Evolutionary conservation across 2,329 filamentous ascomycete species (phyloP), one percentile per base, ranked within the genome.

Genomic region (Microsporum audouinii): DNA sequence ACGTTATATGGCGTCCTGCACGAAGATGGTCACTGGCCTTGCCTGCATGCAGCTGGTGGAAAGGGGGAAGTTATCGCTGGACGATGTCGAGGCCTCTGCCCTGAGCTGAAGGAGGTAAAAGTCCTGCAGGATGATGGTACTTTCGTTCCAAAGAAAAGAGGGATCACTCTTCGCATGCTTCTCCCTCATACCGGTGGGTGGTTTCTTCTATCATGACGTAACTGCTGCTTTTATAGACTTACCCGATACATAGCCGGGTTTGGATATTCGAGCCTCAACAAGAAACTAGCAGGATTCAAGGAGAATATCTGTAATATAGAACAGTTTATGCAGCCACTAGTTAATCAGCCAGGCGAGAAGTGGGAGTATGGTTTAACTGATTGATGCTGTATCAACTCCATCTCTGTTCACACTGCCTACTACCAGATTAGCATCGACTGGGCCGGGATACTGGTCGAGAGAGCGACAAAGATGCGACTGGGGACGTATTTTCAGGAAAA

Each of bases 321-420:
- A 43, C 82, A 82, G 17, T 73, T 86, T 57, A 67, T 78, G 56
- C 69, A 74, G 63, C 81, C 84, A 0, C 70, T 88, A 27, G 69
- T 86, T 1, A 84, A 84, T 65, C 83, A 88, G 64, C 85, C 85
- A 0, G 84, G 85, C 0, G 77, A 79, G 36, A 74, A 75, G 2
- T 88, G 82, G 82, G 78, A 82, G 61, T 87, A 87, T 29, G 80
- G 80, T 1, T 79, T 81, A 71, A 73, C 17, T 45, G 17, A 5
- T 8, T n/a, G 4, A 41, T 36, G n/a, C 39, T n/a, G 8, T 47
- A 47, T 27, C 43, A 29, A 1, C 2, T 29, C 17, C 17, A 23
- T 23, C 17, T 23, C 17, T 23, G 43, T 43, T 43, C 14, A 47
- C 17, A 27, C 17, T 12, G 6, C 23, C 23, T 10, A 8, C 17